phyloP scores from a whole-genome alignment of 352 stramenopile species.

The Phytophthora crassamura region DNA sequence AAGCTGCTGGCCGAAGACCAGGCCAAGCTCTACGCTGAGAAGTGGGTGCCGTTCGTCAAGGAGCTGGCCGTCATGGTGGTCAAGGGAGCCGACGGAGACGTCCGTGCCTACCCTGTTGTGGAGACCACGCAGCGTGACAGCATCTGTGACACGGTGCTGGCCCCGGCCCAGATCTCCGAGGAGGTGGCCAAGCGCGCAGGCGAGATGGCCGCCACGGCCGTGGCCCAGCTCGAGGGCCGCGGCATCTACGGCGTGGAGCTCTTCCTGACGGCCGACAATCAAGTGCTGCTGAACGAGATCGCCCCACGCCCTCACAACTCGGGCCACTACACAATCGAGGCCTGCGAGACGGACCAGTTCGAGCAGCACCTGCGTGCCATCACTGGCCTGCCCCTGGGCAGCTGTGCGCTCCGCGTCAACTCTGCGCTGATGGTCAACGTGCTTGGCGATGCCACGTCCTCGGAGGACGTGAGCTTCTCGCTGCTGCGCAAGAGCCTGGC shows the following conservation, averaged over 20 bases:
- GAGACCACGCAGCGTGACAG: constrained; percentile 97
- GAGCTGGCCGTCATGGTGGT: constrained; percentile 98
- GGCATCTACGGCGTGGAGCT: constrained; percentile 98
- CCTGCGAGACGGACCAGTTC: constrained; percentile 97
- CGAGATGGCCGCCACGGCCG: constrained; percentile 65
- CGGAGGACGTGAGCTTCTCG: constrained; percentile 86
- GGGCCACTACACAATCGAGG: constrained; percentile 99
- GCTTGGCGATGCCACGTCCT: constrained; percentile 66
- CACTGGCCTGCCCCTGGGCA: constrained; percentile 93
- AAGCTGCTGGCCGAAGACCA: constrained; percentile 29
- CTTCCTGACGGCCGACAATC: constrained; percentile 90
- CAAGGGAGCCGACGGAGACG: constrained; percentile 65
- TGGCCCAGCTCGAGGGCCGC: constrained; percentile 85
- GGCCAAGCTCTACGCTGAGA: constrained; percentile 92
- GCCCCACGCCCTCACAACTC: constrained; percentile 98
- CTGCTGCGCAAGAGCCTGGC: constrained; percentile 65
- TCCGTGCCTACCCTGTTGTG: constrained; percentile 95
- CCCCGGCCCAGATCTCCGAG: constrained; percentile 78
- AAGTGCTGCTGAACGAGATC: constrained; percentile 97
- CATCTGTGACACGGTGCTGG: constrained; percentile 97
- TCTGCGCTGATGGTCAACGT: constrained; percentile 94
- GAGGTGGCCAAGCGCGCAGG: constrained; percentile 53
- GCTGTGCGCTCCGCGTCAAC: constrained; percentile 92
- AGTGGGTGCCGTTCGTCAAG: constrained; percentile 97
- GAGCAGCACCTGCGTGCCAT: constrained; percentile 98